phyloP scores from a whole-genome alignment of 164 flowering plant genomes.

The Vitis cinerea region DNA sequence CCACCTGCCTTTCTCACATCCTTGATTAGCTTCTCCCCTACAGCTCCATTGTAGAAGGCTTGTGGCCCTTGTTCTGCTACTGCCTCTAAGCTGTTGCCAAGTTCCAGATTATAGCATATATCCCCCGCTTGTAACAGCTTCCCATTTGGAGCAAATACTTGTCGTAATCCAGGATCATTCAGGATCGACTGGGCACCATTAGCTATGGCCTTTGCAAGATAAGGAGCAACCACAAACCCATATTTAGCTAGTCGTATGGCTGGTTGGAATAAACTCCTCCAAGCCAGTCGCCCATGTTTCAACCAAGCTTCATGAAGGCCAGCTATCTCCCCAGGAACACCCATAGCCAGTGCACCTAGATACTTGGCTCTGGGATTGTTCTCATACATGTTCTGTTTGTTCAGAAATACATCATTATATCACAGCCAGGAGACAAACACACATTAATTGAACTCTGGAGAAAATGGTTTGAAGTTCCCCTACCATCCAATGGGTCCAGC shows the following conservation, averaged over 20 bases:
- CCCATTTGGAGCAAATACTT: conserved; percentile 75
- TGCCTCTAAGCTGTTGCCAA: conserved; percentile 58
- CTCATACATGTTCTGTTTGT: conserved; percentile 74
- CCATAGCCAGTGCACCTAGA: conserved; percentile 72
- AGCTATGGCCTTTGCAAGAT: conserved; percentile 37
- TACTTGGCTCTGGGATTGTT: conserved; percentile 44
- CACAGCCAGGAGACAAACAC: background rate
- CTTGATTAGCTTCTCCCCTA: conserved; percentile 69
- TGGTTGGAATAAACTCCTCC: conserved; percentile 73
- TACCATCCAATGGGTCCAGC: background rate
- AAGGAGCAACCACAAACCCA: conserved; percentile 65
- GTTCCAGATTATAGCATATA: conserved; percentile 66
- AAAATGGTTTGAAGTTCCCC: background rate
- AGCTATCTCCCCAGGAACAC: conserved; percentile 94
- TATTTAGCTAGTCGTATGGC: conserved; percentile 75
- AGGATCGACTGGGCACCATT: conserved; percentile 17
- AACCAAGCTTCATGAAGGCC: conserved; percentile 87
- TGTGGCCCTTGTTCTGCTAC: conserved; percentile 77
- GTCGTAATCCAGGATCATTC: conserved; percentile 65
- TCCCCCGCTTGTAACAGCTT: conserved; percentile 65
- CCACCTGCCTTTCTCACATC: conserved; percentile 87
- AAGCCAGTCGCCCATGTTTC: conserved; percentile 68
- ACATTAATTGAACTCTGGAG: background rate
- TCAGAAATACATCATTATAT: background rate
- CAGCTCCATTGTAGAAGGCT: conserved; percentile 69